Evolutionary conservation across 2,329 filamentous ascomycete genomes (phyloP).

Genomic region (Cordyceps cateniannulata): DNA sequence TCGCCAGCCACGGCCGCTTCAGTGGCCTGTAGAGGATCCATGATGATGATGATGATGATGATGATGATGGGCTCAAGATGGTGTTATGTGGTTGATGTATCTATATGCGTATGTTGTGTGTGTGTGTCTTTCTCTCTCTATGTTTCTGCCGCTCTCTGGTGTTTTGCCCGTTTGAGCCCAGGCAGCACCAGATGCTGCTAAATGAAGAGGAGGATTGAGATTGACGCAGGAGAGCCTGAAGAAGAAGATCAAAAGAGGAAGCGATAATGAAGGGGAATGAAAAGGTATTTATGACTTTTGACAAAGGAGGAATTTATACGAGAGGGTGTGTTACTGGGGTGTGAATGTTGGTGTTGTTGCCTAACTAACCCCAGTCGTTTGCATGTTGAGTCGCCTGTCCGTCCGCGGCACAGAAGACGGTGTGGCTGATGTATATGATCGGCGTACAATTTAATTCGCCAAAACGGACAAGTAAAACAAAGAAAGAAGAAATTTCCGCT

Average conservation of each 20-base stretch:
- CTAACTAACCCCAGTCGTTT: neutral
- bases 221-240: neutral
- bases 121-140: no score
- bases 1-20: neutral
- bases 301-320: neutral
- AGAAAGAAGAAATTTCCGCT: neutral
- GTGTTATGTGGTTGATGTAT: neutral
- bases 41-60: neutral
- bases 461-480: neutral
- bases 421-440: neutral
- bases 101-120: neutral
- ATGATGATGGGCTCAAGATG: neutral
- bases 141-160: neutral
- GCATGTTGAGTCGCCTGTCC: neutral
- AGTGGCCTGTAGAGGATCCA: constrained; percentile 2
- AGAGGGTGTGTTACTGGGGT: neutral
- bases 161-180: neutral
- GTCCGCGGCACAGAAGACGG: neutral
- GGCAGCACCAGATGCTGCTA: neutral
- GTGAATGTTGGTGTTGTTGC: neutral
- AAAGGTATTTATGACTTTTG: neutral
- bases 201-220: neutral
- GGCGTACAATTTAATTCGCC: no score
- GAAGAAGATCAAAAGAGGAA: neutral
- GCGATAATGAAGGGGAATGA: neutral